Conservation (phyloP, 768 basidiomycete genomes). For the Xerocomellus dryophilus region DNA sequence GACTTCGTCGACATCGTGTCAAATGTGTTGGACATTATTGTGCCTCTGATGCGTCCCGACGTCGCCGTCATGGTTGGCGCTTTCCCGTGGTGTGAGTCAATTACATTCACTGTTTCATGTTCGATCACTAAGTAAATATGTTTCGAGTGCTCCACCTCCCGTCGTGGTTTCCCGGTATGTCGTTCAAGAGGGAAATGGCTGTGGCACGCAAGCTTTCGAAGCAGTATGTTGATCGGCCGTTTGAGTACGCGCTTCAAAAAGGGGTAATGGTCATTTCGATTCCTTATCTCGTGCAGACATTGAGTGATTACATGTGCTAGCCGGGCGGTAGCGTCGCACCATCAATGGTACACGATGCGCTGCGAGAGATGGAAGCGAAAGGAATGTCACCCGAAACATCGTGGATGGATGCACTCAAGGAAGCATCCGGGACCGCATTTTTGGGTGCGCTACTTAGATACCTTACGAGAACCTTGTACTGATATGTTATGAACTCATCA, state of each 20-base stretch:
- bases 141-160: constrained; percentile 1
- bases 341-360: constrained; percentile 2
- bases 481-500: background rate
- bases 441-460: background rate
- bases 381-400: background rate
- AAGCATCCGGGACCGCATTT: constrained; percentile 1
- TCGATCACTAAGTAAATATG: background rate
- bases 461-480: background rate
- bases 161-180: constrained; percentile 4
- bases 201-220: background rate
- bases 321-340: background rate
- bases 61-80: background rate
- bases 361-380: background rate
- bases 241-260: constrained; percentile 3
- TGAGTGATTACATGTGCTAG: background rate
- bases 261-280: background rate
- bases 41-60: background rate
- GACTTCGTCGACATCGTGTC: background rate
- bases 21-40: background rate
- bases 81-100: constrained; percentile 1
- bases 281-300: background rate
- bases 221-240: background rate
- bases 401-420: constrained; percentile 1
- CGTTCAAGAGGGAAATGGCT: background rate
- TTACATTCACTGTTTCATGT: background rate